A percentile compares a stretch with the other conserved stretches of the same genome.
Evolutionary conservation across 2,329 filamentous ascomycete species (phyloP).

Genomic region (Phyllosticta paracitricarpa): DNA sequence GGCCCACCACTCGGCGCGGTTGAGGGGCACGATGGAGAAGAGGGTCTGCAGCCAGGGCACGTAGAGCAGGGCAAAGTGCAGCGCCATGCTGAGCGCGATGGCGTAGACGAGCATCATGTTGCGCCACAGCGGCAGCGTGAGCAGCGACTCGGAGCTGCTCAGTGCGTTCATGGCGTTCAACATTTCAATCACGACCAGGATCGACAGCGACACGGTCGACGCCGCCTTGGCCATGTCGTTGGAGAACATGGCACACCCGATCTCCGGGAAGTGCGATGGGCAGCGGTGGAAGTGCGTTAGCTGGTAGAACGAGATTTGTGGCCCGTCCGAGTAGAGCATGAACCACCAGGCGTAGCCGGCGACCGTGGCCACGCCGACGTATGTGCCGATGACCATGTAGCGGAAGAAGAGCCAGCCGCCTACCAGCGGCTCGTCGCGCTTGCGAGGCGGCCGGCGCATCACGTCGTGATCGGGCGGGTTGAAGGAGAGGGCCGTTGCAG

Average conservation of each 20-base stretch:
- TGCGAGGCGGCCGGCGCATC: slow-evolving; percentile 85
- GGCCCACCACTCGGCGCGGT: slow-evolving; percentile 83
- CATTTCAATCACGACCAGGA: slow-evolving; percentile 97
- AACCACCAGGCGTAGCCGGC: slow-evolving; percentile 99
- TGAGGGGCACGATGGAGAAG: slow-evolving; percentile 84
- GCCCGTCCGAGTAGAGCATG: slow-evolving; percentile 85
- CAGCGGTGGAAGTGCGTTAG: slow-evolving; percentile 91
- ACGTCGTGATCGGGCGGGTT: slow-evolving; percentile 98
- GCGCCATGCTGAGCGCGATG: slow-evolving; percentile 80
- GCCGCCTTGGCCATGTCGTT: slow-evolving; percentile 80
- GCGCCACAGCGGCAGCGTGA: slow-evolving; percentile 92
- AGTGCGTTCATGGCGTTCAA: slow-evolving; percentile 98
- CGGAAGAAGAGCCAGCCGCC: slow-evolving; percentile 95
- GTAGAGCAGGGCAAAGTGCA: slow-evolving; percentile 93
- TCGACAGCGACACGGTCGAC: slow-evolving; percentile 84
- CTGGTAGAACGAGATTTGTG: slow-evolving; percentile 84
- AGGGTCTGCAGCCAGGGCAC: slow-evolving; percentile 77
- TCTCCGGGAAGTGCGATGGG: slow-evolving; percentile 71
- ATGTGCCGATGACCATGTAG: slow-evolving; percentile 91
- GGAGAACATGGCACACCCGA: slow-evolving; percentile 86
- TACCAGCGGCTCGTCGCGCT: slow-evolving; percentile 86
- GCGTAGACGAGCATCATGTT: slow-evolving; percentile 98
- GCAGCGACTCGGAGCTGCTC: slow-evolving; percentile 84
- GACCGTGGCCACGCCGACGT: slow-evolving; percentile 90
- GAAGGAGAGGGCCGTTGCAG: slow-evolving; percentile 92